Base-by-base conservation (phyloP, 164 flowering plant genomes). In the Vitis labrusca region DNA sequence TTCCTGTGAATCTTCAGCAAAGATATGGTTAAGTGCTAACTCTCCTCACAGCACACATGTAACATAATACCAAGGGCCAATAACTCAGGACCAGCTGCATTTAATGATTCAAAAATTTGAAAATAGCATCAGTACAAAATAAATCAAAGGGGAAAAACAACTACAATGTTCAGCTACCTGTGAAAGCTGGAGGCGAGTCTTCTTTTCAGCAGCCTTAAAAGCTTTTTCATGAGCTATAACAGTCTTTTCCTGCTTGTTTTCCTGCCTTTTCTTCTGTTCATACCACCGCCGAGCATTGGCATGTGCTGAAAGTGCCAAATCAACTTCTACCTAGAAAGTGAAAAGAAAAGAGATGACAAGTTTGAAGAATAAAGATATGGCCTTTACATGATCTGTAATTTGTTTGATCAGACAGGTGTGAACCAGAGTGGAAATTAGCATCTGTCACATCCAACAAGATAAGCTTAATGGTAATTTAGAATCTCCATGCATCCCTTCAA, bases 211-310 rank as follows among this genome's bases (percentile, higher is more conserved):
- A 71, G 99, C 99, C 82, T 92, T 94, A 72, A 94, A 94, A 60
- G 99, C 99, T 76, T 90, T 91, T 65, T 85, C 96, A 80, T 94
- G 99, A 65, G 99, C 92, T 62, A 93, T 89, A 8, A 89, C 59
- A 44, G 99, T 91, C 79, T 93, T 93, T 71, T 93, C 97, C 80
- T 95, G 97, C 73, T 95, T 93, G 80, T 75, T 88, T 68, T 91
- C 98, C 77, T 93, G 98, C 50, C 75, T 84, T 82, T 95, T 95
- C 88, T 91, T 93, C 81, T 83, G 59, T 65, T 89, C 98, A 82
- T 90, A 95, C 94, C 97, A 95, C 37, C 93, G 80, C 19, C 97
- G 86, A 82, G 99, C 97, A 88, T 95, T 95, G 51, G 92, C 96
- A 83, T 92, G 97, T 7, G 98, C 99, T 56, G 98, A 91, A 64